Evolutionary conservation across 192 early-diverging fungal species (phyloP).

Genomic region (Rhizophagus sp.): DNA sequence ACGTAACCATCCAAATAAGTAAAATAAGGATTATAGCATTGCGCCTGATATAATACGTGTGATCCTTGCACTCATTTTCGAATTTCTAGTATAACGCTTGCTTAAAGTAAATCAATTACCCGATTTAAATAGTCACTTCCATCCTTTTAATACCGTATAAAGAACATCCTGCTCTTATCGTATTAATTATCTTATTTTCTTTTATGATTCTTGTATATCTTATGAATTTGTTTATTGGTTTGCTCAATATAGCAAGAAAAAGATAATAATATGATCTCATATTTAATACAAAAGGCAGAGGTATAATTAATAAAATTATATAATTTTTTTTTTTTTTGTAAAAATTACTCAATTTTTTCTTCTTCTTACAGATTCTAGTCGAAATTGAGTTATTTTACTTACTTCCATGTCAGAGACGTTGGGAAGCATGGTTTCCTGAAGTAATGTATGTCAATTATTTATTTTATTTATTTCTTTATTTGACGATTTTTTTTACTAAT

Average conservation of each 20-base stretch:
- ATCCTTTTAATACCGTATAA: no score
- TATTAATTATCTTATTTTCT: slow-evolving; percentile 13
- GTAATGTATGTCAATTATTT: not conserved
- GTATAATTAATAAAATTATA: not conserved
- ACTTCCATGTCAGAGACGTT: not conserved
- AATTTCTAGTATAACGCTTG: no score
- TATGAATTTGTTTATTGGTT: slow-evolving; percentile 26
- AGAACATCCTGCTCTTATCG: not conserved
- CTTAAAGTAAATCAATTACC: no score
- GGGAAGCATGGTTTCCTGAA: slow-evolving; percentile 18
- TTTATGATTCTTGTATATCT: not conserved
- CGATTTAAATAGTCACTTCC: no score
- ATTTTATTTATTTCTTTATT: no score
- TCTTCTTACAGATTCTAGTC: not conserved
- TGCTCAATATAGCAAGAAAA: not conserved
- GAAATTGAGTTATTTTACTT: slow-evolving; percentile 24
- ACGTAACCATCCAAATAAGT: no score
- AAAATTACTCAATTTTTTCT: not conserved
- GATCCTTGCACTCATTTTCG: no score
- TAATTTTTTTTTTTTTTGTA: not conserved
- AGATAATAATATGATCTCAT: not conserved
- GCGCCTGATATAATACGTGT: no score
- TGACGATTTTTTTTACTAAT: no score
- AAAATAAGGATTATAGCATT: no score
- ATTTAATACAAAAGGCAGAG: slow-evolving; percentile 12